Evolutionary conservation across 768 basidiomycete species (phyloP).

Genomic region (Pleurotus djamor): DNA sequence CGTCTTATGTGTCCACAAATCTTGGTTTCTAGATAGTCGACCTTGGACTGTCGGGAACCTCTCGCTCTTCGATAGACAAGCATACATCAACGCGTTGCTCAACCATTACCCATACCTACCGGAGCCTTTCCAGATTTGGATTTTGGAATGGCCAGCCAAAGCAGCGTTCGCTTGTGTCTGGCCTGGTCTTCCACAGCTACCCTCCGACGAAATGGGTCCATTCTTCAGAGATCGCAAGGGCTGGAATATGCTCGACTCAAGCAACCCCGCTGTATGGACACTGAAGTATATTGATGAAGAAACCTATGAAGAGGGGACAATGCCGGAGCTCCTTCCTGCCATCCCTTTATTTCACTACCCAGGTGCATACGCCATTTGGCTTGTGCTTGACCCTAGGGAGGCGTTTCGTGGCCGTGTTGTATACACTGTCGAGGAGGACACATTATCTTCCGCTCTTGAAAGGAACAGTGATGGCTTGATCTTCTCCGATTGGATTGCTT

Average conservation of each 20-base stretch:
- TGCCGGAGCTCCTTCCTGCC: neutral
- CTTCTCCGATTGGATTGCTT: neutral
- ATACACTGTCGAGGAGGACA: neutral
- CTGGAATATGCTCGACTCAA: neutral
- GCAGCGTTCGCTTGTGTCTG: conserved; percentile 16
- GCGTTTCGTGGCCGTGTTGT: neutral
- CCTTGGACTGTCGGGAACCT: neutral
- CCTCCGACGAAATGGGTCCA: neutral
- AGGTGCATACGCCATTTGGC: neutral
- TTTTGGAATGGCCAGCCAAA: conserved; percentile 21
- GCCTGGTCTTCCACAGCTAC: conserved; percentile 14
- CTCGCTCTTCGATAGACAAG: neutral
- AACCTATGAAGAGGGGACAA: neutral
- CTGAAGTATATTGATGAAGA: neutral
- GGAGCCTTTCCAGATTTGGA: conserved; percentile 12
- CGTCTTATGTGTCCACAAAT: too few relatives aligned
- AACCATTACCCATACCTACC: neutral
- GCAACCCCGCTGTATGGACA: neutral
- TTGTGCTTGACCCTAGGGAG: neutral
- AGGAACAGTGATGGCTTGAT: neutral
- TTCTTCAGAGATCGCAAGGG: neutral
- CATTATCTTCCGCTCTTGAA: too few relatives aligned
- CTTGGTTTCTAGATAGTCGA: neutral
- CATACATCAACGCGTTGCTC: neutral
- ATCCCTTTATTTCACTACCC: neutral